These are phyloP conservation scores for Sarocladium oryzae DNA, from an alignment of 2,329 filamentous ascomycete genomes.

Conservation along the genomic window DNA sequence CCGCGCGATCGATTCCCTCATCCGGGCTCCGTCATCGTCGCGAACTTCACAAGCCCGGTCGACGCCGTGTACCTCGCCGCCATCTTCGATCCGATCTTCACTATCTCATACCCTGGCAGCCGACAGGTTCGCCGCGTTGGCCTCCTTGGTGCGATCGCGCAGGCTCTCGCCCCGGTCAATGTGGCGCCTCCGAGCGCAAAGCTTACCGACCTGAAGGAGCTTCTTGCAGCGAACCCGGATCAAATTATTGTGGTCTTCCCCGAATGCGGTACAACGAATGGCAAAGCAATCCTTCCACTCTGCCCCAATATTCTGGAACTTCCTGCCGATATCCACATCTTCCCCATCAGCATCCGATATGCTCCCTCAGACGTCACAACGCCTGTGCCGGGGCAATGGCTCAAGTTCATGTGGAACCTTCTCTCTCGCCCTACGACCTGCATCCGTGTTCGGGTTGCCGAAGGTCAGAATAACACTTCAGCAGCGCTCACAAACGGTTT, in stretches of 20 bases:
- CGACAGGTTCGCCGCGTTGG: conserved; percentile 70
- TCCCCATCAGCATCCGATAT: conserved; percentile 86
- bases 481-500: conserved; percentile 29
- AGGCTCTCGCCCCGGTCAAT: conserved; percentile 59
- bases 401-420: conserved; percentile 76
- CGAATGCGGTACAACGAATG: conserved; percentile 91
- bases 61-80: conserved; percentile 91
- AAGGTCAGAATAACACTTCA: conserved; percentile 54
- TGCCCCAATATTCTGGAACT: conserved; percentile 69
- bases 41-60: conserved; percentile 86
- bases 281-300: conserved; percentile 79
- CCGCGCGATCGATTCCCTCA: conserved; percentile 69
- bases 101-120: conserved; percentile 70
- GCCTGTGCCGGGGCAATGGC: conserved; percentile 69
- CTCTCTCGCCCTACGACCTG: conserved; percentile 80
- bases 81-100: conserved; percentile 95
- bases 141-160: conserved; percentile 66
- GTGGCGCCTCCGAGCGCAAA: conserved; percentile 35
- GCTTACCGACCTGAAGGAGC: conserved; percentile 54
- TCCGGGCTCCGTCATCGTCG: conserved; percentile 75
- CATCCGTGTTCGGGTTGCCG: conserved; percentile 85
- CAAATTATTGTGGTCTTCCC: conserved; percentile 83
- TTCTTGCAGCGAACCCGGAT: conserved; percentile 62
- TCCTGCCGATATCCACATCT: conserved; percentile 66
- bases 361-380: conserved; percentile 86